These are phyloP conservation scores for Irpex sp. DNA, from an alignment of 1,284 basidiomycete genomes.

Conservation along the genomic window DNA sequence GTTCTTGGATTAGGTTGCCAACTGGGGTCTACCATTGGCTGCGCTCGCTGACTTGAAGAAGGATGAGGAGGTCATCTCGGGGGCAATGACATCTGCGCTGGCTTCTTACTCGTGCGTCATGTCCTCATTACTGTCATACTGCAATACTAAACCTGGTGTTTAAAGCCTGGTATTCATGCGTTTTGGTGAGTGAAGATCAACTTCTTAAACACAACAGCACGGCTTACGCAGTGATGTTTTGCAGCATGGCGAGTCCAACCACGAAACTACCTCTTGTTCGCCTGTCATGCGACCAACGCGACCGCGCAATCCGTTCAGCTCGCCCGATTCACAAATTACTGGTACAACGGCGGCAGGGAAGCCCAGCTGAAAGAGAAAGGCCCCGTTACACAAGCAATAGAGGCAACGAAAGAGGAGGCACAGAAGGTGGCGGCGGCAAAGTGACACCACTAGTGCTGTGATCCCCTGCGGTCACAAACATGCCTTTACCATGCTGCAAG, in stretches of 20 bases:
- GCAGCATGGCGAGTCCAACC: constrained; percentile 92
- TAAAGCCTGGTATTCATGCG: constrained; percentile 90
- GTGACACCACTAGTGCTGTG: constrained; percentile 10
- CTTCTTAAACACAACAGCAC: neutral
- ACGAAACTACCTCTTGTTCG: constrained; percentile 92
- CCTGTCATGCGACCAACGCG: constrained; percentile 88
- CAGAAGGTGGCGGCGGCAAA: constrained; percentile 33
- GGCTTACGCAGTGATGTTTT: constrained; percentile 2
- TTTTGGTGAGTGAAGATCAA: constrained; percentile 58
- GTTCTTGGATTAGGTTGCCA: constrained; percentile 66
- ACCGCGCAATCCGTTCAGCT: constrained; percentile 84
- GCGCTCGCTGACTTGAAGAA: constrained; percentile 87
- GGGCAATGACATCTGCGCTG: constrained; percentile 91
- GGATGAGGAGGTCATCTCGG: constrained; percentile 94
- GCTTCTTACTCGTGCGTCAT: constrained; percentile 84
- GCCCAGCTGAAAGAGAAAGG: constrained; percentile 40
- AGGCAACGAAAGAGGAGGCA: constrained; percentile 36
- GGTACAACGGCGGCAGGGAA: constrained; percentile 79
- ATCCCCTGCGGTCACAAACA: constrained; percentile 1
- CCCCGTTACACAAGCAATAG: constrained; percentile 48
- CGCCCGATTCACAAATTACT: constrained; percentile 85
- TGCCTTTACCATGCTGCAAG: neutral
- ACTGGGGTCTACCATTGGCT: constrained; percentile 95
- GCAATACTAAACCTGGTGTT: constrained; percentile 4
- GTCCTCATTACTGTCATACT: constrained; percentile 1